phyloP scores from a whole-genome alignment of 192 early-diverging fungal genomes.

The Coemansia reversa region DNA sequence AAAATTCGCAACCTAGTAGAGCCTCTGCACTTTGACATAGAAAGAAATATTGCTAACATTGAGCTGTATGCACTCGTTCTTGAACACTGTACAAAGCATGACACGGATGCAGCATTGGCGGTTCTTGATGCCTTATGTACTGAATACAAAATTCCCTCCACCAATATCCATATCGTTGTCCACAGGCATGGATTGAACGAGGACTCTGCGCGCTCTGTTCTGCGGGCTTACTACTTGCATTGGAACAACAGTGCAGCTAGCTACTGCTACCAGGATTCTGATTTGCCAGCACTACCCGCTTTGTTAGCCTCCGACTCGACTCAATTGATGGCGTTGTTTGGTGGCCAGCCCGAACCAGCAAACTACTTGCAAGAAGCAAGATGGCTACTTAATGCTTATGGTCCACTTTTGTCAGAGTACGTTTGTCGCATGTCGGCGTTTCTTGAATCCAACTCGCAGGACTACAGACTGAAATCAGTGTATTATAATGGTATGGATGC shows the following conservation, averaged over 20 bases:
- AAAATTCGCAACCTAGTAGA: too few species aligned
- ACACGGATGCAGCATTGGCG: background rate
- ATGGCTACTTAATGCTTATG: slow-evolving; percentile 69
- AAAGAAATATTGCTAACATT: background rate
- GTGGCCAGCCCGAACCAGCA: slow-evolving; percentile 67
- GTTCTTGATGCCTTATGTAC: slow-evolving; percentile 16
- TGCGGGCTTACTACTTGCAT: slow-evolving; percentile 15
- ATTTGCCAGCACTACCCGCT: background rate
- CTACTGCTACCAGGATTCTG: background rate
- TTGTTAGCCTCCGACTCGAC: slow-evolving; percentile 54
- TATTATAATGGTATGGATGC: background rate
- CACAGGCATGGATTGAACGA: slow-evolving; percentile 10
- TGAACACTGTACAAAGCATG: slow-evolving; percentile 6
- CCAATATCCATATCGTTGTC: slow-evolving; percentile 14
- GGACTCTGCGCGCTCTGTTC: slow-evolving; percentile 1
- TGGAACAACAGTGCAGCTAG: background rate
- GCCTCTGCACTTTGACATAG: too few species aligned
- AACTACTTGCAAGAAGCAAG: slow-evolving; percentile 82
- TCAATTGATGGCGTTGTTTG: slow-evolving; percentile 78
- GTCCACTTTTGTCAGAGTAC: slow-evolving; percentile 67
- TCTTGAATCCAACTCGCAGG: slow-evolving; percentile 39
- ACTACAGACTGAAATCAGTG: background rate
- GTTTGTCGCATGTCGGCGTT: slow-evolving; percentile 70
- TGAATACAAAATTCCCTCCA: slow-evolving; percentile 2
- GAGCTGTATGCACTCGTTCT: slow-evolving; percentile 24